These are phyloP conservation scores for Hypoxylon sp. DNA, from an alignment of 2,329 filamentous ascomycete species.

Conservation along the genomic window DNA sequence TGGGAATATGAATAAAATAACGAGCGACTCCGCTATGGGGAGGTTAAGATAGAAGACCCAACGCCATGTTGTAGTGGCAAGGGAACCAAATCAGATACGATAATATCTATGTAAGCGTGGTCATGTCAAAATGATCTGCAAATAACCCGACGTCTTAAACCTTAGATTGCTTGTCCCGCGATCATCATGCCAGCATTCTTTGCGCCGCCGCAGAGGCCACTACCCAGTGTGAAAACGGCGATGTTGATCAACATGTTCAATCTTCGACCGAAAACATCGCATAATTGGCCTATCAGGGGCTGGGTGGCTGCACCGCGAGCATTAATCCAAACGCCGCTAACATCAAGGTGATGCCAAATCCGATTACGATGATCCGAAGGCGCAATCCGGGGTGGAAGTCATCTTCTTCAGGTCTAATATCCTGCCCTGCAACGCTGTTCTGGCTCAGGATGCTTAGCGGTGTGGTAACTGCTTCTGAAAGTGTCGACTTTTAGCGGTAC, in stretches of 20 bases:
- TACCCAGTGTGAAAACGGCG: conserved; percentile 66
- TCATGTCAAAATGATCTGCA: neutral
- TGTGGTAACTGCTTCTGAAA: neutral
- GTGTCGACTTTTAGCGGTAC: neutral
- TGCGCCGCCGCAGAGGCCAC: conserved; percentile 66
- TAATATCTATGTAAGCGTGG: conserved; percentile 42
- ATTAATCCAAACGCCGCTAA: conserved; percentile 15
- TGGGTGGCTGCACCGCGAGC: conserved; percentile 19
- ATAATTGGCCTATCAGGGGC: conserved; percentile 59
- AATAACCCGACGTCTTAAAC: conserved; percentile 51
- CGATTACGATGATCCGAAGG: conserved; percentile 49
- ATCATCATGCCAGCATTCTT: conserved; percentile 64
- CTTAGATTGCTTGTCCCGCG: conserved; percentile 64
- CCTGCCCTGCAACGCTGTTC: no score
- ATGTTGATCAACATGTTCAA: conserved; percentile 60
- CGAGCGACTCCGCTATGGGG: conserved; percentile 51
- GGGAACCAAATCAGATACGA: conserved; percentile 46
- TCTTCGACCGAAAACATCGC: conserved; percentile 61
- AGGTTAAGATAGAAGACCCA: conserved; percentile 54
- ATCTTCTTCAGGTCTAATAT: neutral
- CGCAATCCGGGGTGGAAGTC: conserved; percentile 16
- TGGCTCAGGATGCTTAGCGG: neutral
- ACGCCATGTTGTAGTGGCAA: conserved; percentile 43
- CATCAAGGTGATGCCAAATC: conserved; percentile 42
- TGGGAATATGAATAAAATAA: conserved; percentile 44